A percentile compares a stretch with the other conserved stretches of the same genome.
Evolutionary conservation across 108 stramenopile species (phyloP).

Genomic region (Skeletonema costatum): DNA sequence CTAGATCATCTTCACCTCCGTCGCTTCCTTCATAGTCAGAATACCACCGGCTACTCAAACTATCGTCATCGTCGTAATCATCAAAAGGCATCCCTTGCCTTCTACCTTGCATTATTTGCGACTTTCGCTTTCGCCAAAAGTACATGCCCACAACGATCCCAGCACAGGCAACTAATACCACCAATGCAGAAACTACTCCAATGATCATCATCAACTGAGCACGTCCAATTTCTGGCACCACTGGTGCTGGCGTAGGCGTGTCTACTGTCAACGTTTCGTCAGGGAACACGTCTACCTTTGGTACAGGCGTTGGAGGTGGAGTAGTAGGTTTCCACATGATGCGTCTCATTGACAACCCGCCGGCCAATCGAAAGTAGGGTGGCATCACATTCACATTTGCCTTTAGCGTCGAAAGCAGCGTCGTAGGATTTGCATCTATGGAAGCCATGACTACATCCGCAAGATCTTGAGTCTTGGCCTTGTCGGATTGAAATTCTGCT

Average conservation of each 20-base stretch:
- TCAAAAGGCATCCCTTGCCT: not conserved
- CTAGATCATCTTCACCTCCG: not conserved
- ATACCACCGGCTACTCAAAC: conserved; percentile 21
- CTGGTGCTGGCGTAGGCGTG: not conserved
- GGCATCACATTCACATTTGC: not conserved
- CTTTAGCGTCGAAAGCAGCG: conserved; percentile 6
- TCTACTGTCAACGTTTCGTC: not conserved
- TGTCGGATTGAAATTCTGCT: conserved; percentile 8
- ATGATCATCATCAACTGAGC: not conserved
- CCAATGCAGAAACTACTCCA: not conserved
- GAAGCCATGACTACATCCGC: conserved; percentile 1
- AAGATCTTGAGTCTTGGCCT: conserved; percentile 12
- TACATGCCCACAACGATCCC: not conserved
- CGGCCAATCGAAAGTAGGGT: not conserved
- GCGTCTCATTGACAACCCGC: not conserved
- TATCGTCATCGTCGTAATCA: conserved; percentile 10
- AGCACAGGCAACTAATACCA: not conserved
- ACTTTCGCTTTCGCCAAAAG: not conserved
- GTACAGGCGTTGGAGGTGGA: not conserved
- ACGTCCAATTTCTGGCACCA: not conserved
- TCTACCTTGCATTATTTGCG: not conserved
- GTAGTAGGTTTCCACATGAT: not conserved
- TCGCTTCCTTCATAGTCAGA: conserved; percentile 22
- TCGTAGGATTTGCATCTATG: not conserved
- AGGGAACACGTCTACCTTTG: not conserved